phyloP scores from a whole-genome alignment of 129 eudicot genomes.

The Oenanthe sinensis region DNA sequence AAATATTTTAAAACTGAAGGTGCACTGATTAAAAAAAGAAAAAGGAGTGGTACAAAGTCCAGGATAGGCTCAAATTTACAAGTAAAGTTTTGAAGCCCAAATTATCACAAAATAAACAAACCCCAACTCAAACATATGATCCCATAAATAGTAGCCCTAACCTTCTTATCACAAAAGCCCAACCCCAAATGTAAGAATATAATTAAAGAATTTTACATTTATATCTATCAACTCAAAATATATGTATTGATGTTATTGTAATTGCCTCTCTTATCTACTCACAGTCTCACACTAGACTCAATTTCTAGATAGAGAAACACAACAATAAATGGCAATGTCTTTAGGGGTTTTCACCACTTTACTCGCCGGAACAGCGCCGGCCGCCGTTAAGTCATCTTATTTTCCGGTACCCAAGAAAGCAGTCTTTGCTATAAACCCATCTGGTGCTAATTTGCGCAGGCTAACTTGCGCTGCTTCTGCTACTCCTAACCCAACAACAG shows the following conservation, averaged over 20 bases:
- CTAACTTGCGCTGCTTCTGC: conserved; percentile 14
- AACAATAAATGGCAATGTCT: conserved; percentile 31
- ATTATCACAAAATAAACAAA: too few species aligned
- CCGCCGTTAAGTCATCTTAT: neutral
- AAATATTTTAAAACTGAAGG: too few species aligned
- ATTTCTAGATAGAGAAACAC: neutral
- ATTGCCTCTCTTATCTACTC: neutral
- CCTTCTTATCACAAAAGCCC: neutral
- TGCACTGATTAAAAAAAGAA: too few species aligned
- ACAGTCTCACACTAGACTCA: neutral
- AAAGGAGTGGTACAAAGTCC: too few species aligned
- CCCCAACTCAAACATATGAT: too few species aligned
- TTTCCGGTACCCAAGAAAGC: neutral
- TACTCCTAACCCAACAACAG: conserved; percentile 29
- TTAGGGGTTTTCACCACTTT: conserved; percentile 20
- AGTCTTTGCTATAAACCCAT: neutral
- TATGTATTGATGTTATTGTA: neutral
- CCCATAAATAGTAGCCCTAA: too few species aligned
- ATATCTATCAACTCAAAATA: too few species aligned
- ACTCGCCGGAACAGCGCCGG: neutral
- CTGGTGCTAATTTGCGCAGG: conserved; percentile 21
- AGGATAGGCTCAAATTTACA: too few species aligned
- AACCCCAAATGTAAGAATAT: too few species aligned
- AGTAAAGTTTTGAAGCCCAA: neutral
- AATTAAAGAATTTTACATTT: too few species aligned